A percentile compares a stretch with the other conserved stretches of the same genome.
Conservation (phyloP, 2,329 filamentous ascomycete species). For the Aspergillus quadrilineatus region DNA sequence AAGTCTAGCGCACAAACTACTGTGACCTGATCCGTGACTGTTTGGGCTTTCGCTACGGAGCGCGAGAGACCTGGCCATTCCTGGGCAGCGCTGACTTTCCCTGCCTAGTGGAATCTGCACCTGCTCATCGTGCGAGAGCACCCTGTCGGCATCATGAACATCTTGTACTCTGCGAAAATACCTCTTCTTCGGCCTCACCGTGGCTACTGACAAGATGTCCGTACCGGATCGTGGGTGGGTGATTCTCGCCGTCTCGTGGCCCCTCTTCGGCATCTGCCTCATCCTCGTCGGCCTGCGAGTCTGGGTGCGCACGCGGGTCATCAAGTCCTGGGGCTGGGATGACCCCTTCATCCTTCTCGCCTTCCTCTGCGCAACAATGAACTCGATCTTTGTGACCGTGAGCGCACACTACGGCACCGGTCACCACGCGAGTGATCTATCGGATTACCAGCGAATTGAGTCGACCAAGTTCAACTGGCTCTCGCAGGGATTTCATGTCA, state of each 20-base stretch:
- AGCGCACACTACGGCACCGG: constrained; percentile 12
- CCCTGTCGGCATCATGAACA: too few relatives aligned
- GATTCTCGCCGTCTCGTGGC: constrained; percentile 10
- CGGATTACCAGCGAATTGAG: background rate
- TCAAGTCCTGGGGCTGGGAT: constrained; percentile 13
- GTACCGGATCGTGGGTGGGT: too few relatives aligned
- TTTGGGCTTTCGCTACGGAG: too few relatives aligned
- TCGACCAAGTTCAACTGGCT: constrained; percentile 13
- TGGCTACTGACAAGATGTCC: too few relatives aligned
- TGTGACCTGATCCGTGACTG: too few relatives aligned
- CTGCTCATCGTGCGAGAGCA: too few relatives aligned
- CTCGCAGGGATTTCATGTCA: constrained; percentile 17
- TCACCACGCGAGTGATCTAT: background rate
- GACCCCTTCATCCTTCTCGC: constrained; percentile 13
- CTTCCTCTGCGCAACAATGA: constrained; percentile 6
- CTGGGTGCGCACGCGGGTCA: constrained; percentile 6
- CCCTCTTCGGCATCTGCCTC: constrained; percentile 5
- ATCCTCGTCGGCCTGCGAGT: constrained; percentile 2
- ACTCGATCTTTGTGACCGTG: constrained; percentile 2
- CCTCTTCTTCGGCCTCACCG: too few relatives aligned
- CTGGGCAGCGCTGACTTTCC: too few relatives aligned
- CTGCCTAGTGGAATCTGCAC: too few relatives aligned
- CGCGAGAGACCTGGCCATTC: too few relatives aligned
- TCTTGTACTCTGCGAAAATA: too few relatives aligned
- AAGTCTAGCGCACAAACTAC: too few relatives aligned